These are phyloP conservation scores for Raphidocelis subcapitata DNA, from an alignment of 139 green algal species.

Conservation along the genomic window DNA sequence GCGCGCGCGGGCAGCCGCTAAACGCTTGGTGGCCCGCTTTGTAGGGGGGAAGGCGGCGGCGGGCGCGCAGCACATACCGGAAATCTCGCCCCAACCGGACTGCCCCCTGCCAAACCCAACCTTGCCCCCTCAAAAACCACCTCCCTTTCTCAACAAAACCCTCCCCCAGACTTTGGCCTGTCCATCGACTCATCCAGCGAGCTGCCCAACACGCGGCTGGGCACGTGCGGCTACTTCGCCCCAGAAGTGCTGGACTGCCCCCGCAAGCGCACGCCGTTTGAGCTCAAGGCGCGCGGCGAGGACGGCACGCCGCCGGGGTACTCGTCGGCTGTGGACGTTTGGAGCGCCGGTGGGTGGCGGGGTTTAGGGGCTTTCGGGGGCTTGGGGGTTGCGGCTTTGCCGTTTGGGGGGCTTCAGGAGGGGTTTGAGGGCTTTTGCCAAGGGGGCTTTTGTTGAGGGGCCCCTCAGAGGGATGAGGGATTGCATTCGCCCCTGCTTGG, in stretches of 20 bases:
- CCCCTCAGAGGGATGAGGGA: no score
- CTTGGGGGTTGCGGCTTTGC: no score
- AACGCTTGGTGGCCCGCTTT: background rate
- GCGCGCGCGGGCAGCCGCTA: no score
- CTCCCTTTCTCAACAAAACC: background rate
- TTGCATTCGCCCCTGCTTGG: no score
- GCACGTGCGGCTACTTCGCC: conserved; percentile 55
- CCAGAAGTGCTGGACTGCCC: conserved; percentile 39
- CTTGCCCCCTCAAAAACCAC: background rate
- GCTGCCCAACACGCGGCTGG: conserved; percentile 51
- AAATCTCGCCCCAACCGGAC: background rate
- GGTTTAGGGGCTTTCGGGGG: no score
- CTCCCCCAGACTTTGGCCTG: conserved; percentile 43
- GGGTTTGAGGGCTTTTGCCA: no score
- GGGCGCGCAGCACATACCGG: background rate
- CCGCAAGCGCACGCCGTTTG: conserved; percentile 31
- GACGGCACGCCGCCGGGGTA: conserved; percentile 30
- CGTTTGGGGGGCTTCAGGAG: no score
- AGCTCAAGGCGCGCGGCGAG: conserved; percentile 41
- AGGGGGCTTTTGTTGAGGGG: no score
- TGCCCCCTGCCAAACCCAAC: background rate
- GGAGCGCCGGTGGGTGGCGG: no score
- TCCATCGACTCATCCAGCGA: conserved; percentile 51
- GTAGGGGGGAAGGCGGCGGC: background rate
- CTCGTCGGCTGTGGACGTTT: conserved; percentile 45